Conservation (phyloP, 192 early-diverging fungal genomes). For the Entomortierella chlamydospora region DNA sequence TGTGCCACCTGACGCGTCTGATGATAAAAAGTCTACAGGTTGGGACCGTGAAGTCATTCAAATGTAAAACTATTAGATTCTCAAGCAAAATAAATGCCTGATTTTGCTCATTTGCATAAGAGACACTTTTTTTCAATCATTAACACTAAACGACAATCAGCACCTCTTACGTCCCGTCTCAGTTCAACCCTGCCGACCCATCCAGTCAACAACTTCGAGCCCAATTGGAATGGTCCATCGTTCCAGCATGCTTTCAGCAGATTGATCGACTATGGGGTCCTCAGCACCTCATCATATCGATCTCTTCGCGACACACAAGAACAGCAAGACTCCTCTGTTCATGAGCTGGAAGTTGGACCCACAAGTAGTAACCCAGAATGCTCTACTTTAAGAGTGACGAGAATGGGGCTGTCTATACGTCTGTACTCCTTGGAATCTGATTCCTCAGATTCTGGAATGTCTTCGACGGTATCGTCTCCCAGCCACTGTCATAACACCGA, state of each 20-base stretch:
- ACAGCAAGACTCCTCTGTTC: conserved; percentile 26
- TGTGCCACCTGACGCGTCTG: conserved; percentile 23
- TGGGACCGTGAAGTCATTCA: conserved; percentile 46
- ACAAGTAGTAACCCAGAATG: conserved; percentile 21
- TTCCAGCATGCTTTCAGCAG: not conserved
- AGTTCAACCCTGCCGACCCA: not conserved
- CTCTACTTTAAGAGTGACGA: conserved; percentile 26
- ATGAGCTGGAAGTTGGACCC: conserved; percentile 37
- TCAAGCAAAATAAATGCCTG: no score
- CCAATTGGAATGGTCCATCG: not conserved
- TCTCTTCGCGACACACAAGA: conserved; percentile 27
- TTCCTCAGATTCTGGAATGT: conserved; percentile 16
- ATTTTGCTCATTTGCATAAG: no score
- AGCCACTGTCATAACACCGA: conserved; percentile 39
- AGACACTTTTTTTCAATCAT: no score
- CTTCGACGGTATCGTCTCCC: not conserved
- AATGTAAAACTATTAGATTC: conserved; percentile 14
- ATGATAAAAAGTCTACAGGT: not conserved
- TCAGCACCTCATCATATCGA: conserved; percentile 8
- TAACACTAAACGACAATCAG: not conserved
- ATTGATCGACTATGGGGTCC: conserved; percentile 12
- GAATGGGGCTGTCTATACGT: conserved; percentile 21
- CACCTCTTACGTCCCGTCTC: not conserved
- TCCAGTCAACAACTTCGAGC: not conserved
- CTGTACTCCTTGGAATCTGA: conserved; percentile 41